Evolutionary conservation across 768 basidiomycete genomes (phyloP), one percentile per base, ranked within the genome.

Genomic region (Lactarius tabidus): DNA sequence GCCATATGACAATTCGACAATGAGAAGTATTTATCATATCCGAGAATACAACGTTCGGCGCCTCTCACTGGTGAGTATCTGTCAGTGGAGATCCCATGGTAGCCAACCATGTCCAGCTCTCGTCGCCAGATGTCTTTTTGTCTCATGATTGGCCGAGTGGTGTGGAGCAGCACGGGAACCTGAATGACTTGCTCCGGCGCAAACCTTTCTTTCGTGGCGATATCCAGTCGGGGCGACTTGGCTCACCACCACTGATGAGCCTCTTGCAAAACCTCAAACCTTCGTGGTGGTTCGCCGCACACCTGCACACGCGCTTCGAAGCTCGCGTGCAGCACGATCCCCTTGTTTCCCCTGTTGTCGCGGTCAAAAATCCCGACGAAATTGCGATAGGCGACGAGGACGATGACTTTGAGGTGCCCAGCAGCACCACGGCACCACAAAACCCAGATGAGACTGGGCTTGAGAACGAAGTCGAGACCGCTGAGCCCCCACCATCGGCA

Each of bases 231-330:
- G 88, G 90, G 39, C 79, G 76, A 15, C 84, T 97, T 15, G 96
- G 95, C 29, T 95, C 93, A 26, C 48, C 48, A 4, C 95, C 94
- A 8, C 77, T 96, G 39, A 87, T 90, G 81, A 85, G 85, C 26
- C 2, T 51, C 12, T 28, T 51, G 23, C 48, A 26, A 26, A 51
- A 51, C 29, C 79, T 97, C 36, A 80, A 84, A 70, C 95, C 95
- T 0, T 71, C 81, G 54, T 89, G 92, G 85, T 98, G 95, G 96
- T 97, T 97, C 74, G 76, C 92, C 4, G 95, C 94, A 0, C 96
- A 98, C 76, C 71, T 98, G 57, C 96, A 98, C 72, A 86, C 88
- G 56, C 87, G 89, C 58, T 98, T 90, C 71, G 88, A 93, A 65
- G 95, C 93, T 2, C 74, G 77, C 0, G 83, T 89, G 9, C 69